These are phyloP conservation scores for Drechslerella stenobrocha DNA, from an alignment of 2,329 filamentous ascomycete genomes.

Conservation along the genomic window DNA sequence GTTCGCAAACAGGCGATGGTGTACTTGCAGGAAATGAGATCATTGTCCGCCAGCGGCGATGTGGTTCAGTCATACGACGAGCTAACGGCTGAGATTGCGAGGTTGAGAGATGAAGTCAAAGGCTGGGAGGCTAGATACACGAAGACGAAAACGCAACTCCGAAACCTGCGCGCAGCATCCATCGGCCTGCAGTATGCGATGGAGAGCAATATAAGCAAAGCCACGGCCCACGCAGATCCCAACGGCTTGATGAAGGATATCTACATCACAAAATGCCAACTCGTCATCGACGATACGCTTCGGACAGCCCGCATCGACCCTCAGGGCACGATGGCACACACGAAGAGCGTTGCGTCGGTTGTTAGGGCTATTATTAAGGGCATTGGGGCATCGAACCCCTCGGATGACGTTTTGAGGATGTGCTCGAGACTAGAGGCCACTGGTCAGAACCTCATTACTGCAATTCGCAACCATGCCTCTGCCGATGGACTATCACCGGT, in stretches of 20 bases:
- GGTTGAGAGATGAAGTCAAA: slow-evolving; percentile 78
- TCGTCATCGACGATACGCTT: slow-evolving; percentile 87
- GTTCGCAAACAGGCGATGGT: slow-evolving; percentile 80
- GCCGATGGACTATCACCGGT: slow-evolving; percentile 85
- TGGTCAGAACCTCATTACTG: slow-evolving; percentile 93
- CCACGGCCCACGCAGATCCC: slow-evolving; percentile 71
- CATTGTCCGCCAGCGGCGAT: slow-evolving; percentile 76
- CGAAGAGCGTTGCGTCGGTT: slow-evolving; percentile 81
- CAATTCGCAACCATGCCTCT: slow-evolving; percentile 84
- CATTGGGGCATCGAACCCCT: slow-evolving; percentile 61
- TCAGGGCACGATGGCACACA: slow-evolving; percentile 74
- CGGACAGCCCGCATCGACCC: slow-evolving; percentile 74
- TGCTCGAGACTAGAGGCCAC: slow-evolving; percentile 85
- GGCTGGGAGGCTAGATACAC: slow-evolving; percentile 91
- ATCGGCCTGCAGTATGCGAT: slow-evolving; percentile 63
- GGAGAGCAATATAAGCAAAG: slow-evolving; percentile 62
- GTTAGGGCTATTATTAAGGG: slow-evolving; percentile 85
- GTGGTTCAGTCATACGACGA: slow-evolving; percentile 80
- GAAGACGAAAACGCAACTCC: slow-evolving; percentile 81
- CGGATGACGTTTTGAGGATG: slow-evolving; percentile 68
- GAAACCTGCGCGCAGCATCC: slow-evolving; percentile 77
- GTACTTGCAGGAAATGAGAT: slow-evolving; percentile 86
- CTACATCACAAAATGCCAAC: slow-evolving; percentile 91
- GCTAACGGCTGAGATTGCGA: slow-evolving; percentile 72
- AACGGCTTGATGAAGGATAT: slow-evolving; percentile 84